phyloP scores from a whole-genome alignment of 78 protist species.

The Dictyostelium intermedium region DNA sequence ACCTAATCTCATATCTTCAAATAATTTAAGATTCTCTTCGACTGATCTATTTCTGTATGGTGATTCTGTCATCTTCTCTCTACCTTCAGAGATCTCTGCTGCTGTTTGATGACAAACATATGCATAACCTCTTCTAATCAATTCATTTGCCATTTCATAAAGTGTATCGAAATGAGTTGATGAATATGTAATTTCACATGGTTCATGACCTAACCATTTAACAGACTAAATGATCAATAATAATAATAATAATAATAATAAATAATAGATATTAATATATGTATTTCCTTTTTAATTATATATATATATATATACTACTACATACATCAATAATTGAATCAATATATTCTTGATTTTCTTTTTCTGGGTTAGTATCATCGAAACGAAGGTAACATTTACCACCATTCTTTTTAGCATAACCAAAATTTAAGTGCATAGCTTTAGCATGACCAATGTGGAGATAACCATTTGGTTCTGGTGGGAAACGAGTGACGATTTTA shows the following conservation, averaged over 20 bases:
- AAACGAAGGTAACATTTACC: conserved; percentile 95
- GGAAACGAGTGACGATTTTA: conserved; percentile 95
- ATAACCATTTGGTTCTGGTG: conserved; percentile 99
- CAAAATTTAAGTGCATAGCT: conserved; percentile 96
- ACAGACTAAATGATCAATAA: no score
- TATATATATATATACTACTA: not conserved
- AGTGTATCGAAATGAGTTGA: conserved; percentile 95
- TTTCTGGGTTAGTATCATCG: conserved; percentile 99
- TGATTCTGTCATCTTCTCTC: conserved; percentile 74
- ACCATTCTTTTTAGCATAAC: conserved; percentile 89
- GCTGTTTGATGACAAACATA: conserved; percentile 95
- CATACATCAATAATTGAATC: conserved; percentile 88
- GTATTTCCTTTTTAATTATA: not conserved
- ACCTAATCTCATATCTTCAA: conserved; percentile 96
- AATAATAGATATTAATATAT: not conserved
- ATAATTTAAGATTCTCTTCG: conserved; percentile 93
- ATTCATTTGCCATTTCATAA: conserved; percentile 94
- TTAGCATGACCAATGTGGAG: conserved; percentile 99
- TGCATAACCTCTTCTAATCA: conserved; percentile 93
- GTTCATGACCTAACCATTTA: conserved; percentile 96
- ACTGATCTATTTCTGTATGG: conserved; percentile 95
- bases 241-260: not conserved
- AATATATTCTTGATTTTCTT: conserved; percentile 94
- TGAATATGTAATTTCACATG: conserved; percentile 91
- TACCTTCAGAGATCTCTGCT: conserved; percentile 80